Evolutionary conservation across 1,139 yeast species (phyloP).

Genomic region (Magnusiomyces suaveolens): DNA sequence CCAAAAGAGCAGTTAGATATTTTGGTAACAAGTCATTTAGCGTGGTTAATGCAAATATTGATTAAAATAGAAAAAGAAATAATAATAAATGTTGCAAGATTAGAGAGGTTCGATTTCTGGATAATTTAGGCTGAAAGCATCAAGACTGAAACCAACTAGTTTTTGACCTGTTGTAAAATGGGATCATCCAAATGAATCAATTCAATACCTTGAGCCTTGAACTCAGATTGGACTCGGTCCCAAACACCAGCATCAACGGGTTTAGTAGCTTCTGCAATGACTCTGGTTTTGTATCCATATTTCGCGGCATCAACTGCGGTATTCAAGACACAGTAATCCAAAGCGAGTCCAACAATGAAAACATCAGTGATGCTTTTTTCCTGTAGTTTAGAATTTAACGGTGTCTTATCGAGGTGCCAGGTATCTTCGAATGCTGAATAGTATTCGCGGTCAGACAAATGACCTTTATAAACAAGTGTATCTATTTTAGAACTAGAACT

Average conservation of each 20-base stretch:
- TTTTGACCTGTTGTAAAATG: not conserved
- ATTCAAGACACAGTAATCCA: conserved; percentile 72
- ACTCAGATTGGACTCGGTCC: conserved; percentile 5
- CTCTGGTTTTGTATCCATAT: conserved; percentile 54
- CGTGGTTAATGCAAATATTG: too few relatives aligned
- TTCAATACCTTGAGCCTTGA: conserved; percentile 9
- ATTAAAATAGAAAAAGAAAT: too few relatives aligned
- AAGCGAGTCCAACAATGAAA: conserved; percentile 71
- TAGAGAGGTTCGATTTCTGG: too few relatives aligned
- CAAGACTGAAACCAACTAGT: too few relatives aligned
- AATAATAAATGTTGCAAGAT: too few relatives aligned
- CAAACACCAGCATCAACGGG: conserved; percentile 37
- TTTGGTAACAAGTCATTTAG: too few relatives aligned
- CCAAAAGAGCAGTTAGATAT: too few relatives aligned
- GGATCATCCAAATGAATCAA: conserved; percentile 5
- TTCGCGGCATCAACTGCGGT: conserved; percentile 61
- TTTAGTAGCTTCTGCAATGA: conserved; percentile 45
- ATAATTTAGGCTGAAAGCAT: too few relatives aligned
- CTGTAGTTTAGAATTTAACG: conserved; percentile 42
- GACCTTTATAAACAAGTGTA: conserved; percentile 55
- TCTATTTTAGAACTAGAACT: conserved; percentile 17
- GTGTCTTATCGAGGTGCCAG: conserved; percentile 67
- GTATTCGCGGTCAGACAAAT: conserved; percentile 61
- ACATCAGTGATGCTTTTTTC: conserved; percentile 47
- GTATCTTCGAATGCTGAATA: conserved; percentile 83